Evolutionary conservation across 345 rosid genomes (phyloP), one percentile per base, ranked within the genome.

Genomic region (Lepidium sativum): DNA sequence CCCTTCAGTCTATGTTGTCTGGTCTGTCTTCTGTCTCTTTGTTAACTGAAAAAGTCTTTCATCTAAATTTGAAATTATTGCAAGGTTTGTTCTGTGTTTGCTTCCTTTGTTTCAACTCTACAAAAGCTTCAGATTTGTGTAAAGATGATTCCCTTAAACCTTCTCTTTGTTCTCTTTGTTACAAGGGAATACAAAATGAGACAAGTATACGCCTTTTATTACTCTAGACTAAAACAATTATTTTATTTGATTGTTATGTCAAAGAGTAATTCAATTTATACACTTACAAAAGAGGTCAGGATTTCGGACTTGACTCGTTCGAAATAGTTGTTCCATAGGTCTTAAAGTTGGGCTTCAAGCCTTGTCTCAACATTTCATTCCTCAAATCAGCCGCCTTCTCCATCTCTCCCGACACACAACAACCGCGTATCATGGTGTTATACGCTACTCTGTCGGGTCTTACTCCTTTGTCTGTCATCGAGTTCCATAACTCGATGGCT

Each of bases 381-480:
- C 76, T 78, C 79, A 88, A 68, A 54, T 86, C 94, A 70, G 59
- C 43, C 9, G 96, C 97, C 56, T 76, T 86, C 47, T 44, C 58
- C 23, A 76, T 47, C 61, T 84, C 82, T 66, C 97, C 96, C 0
- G 74, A 67, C 55, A 83, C 68, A 34, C 88, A 91, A 63, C 94
- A 85, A 8, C 94, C 96, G 9, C 80, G 48, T 57, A 89, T 84
- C 78, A 92, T 27, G 65, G 80, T 74, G 53, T 80, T 83, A 77
- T 84, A 92, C 5, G 97, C 94, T 16, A 86, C 27, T 43, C 67
- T 57, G 79, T 92, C 97, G 0, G 97, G 94, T 75, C 63, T 82
- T 60, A 86, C 42, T 42, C 97, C 96, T 65, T 72, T 78, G 47
- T 67, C 62, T 5, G 58, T 79, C 98, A 92, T 92, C 3, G 67